Percentiles rank a stretch among this genome's conserved stretches.
These are phyloP conservation scores for Chalciporus sp. DNA, from an alignment of 1,284 basidiomycete genomes.

Conservation along the genomic window DNA sequence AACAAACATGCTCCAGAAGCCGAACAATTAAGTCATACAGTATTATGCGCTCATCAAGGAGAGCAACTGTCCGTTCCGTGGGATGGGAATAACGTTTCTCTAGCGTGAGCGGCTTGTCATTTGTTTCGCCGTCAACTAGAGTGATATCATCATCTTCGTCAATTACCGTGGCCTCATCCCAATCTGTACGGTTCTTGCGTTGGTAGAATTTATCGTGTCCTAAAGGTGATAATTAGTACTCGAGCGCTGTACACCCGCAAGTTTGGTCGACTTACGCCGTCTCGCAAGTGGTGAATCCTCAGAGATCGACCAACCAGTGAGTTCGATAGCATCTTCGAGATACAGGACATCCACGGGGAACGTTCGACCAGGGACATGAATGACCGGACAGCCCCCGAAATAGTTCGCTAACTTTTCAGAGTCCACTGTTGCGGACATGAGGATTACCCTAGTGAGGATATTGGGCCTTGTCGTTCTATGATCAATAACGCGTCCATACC, in stretches of 20 bases:
- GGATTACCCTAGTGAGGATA: slow-evolving; percentile 67
- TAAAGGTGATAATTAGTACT: slow-evolving; percentile 26
- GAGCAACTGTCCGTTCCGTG: slow-evolving; percentile 82
- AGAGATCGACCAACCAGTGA: slow-evolving; percentile 83
- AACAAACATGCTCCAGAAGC: slow-evolving; percentile 89
- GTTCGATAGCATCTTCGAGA: slow-evolving; percentile 92
- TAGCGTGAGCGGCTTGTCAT: slow-evolving; percentile 47
- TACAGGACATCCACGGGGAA: slow-evolving; percentile 91
- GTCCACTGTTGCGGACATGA: slow-evolving; percentile 98
- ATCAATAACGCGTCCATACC: slow-evolving; percentile 46
- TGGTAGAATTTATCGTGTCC: slow-evolving; percentile 67
- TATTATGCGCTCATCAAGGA: slow-evolving; percentile 88
- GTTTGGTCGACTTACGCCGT: slow-evolving; percentile 49
- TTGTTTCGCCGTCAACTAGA: slow-evolving; percentile 27
- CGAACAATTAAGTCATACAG: slow-evolving; percentile 88
- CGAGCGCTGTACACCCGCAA: neutral
- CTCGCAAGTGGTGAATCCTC: slow-evolving; percentile 86
- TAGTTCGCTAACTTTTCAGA: slow-evolving; percentile 93
- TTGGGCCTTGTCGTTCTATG: neutral
- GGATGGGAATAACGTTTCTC: slow-evolving; percentile 73
- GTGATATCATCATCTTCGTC: slow-evolving; percentile 73
- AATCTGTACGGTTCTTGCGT: slow-evolving; percentile 65
- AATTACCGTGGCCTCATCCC: slow-evolving; percentile 73
- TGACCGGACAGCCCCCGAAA: slow-evolving; percentile 88
- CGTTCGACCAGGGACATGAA: slow-evolving; percentile 94